Percentiles rank a stretch among this genome's conserved stretches.
phyloP scores from a whole-genome alignment of 2,329 filamentous ascomycete genomes.

The Beauveria asiatica region DNA sequence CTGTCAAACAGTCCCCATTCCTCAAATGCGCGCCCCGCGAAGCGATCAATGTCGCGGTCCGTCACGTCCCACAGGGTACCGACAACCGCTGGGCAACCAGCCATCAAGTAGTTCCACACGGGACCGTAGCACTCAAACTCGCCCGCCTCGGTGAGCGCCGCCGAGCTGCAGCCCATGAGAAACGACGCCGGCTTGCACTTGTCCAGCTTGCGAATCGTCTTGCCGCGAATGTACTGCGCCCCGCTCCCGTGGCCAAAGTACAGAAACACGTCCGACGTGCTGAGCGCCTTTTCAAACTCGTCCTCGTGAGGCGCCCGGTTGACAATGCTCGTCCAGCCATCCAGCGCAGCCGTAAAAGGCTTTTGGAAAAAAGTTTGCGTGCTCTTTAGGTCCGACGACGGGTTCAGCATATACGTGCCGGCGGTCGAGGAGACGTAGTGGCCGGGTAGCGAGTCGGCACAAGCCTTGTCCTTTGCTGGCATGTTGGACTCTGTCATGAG shows the following conservation, averaged over 20 bases:
- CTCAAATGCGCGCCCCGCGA: slow-evolving; percentile 70
- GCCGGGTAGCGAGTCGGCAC: slow-evolving; percentile 23
- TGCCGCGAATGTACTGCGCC: slow-evolving; percentile 83
- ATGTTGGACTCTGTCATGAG: slow-evolving; percentile 51
- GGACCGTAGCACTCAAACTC: slow-evolving; percentile 89
- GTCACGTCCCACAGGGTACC: slow-evolving; percentile 98
- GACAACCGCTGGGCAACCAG: slow-evolving; percentile 76
- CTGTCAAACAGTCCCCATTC: slow-evolving; percentile 68
- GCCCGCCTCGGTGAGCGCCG: slow-evolving; percentile 65
- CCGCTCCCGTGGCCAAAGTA: slow-evolving; percentile 97
- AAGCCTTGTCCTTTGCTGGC: slow-evolving; percentile 2
- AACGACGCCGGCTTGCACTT: slow-evolving; percentile 70
- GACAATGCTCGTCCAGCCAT: slow-evolving; percentile 63
- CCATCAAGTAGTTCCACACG: slow-evolving; percentile 84
- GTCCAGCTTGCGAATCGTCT: slow-evolving; percentile 70
- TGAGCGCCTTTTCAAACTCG: slow-evolving; percentile 64
- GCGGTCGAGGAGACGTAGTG: slow-evolving; percentile 46
- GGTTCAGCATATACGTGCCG: slow-evolving; percentile 82
- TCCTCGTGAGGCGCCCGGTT: slow-evolving; percentile 63
- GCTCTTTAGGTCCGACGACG: slow-evolving; percentile 69
- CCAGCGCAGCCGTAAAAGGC: slow-evolving; percentile 44
- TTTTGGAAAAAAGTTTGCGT: slow-evolving; percentile 70
- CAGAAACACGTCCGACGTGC: slow-evolving; percentile 62
- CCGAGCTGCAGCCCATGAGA: slow-evolving; percentile 91
- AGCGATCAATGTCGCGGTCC: slow-evolving; percentile 92